Percentiles rank a stretch among this genome's conserved stretches.
Conservation (phyloP, 2,329 filamentous ascomycete species). For the Lecanoromycetidae sp. region DNA sequence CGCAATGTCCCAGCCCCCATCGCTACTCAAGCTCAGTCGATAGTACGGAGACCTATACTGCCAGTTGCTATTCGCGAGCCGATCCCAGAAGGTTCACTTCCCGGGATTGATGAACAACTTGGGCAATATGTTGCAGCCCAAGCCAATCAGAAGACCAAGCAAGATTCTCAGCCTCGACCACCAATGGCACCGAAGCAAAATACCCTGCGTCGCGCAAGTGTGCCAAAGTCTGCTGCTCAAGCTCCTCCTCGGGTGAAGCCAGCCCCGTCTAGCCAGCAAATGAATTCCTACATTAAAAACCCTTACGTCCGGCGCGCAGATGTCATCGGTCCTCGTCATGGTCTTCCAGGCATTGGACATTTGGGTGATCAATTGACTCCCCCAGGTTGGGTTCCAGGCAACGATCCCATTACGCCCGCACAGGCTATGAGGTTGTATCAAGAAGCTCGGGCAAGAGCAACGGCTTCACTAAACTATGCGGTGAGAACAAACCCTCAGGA, state of each 20-base stretch:
- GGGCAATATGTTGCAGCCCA: neutral
- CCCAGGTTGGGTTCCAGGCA: constrained; percentile 12
- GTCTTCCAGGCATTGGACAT: constrained; percentile 10
- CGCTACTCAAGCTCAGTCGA: neutral
- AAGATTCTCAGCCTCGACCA: neutral
- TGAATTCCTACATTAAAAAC: neutral
- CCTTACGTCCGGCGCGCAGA: constrained; percentile 12
- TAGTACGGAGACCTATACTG: neutral
- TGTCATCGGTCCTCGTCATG: constrained; percentile 13
- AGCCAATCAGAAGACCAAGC: neutral
- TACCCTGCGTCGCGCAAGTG: neutral
- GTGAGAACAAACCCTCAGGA: neutral
- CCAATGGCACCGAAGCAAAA: neutral
- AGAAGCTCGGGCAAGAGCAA: neutral
- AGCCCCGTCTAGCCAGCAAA: neutral
- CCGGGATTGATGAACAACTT: neutral
- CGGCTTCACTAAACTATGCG: neutral
- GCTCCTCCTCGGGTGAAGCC: no score
- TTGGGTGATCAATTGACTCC: constrained; percentile 9
- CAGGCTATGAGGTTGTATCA: constrained; percentile 3
- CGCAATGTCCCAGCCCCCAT: neutral
- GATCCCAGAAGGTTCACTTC: neutral
- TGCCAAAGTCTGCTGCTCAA: no score
- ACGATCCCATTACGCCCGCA: constrained; percentile 10
- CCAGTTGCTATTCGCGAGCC: neutral